Evolutionary conservation across 139 green algal species (phyloP).

Genomic region (Auxenochlorella protothecoides): DNA sequence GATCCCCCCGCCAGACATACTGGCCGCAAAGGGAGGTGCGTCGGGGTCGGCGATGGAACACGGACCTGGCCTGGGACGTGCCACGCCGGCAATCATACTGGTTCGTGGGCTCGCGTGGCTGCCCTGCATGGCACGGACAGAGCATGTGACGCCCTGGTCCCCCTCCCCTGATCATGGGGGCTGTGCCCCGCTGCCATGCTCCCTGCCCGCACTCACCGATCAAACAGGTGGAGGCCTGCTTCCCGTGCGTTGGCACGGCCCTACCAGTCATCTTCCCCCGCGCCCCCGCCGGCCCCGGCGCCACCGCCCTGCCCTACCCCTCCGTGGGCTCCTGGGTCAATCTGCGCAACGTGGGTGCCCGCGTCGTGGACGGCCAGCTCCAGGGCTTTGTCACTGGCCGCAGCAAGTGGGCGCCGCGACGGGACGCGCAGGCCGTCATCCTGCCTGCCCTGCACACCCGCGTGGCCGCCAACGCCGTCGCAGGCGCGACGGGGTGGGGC

Average conservation of each 20-base stretch:
- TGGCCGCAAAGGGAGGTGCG: too few species aligned
- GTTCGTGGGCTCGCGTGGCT: too few species aligned
- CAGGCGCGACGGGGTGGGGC: not conserved
- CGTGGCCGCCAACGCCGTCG: slow-evolving; percentile 12
- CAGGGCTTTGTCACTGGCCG: slow-evolving; percentile 14
- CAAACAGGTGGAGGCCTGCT: too few species aligned
- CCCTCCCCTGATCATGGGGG: not conserved
- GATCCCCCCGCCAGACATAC: too few species aligned
- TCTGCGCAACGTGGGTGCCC: slow-evolving; percentile 27
- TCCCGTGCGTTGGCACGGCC: slow-evolving; percentile 10
- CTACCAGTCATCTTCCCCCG: slow-evolving; percentile 24
- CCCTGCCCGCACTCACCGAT: slow-evolving; percentile 7
- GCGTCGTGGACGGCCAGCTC: slow-evolving; percentile 26
- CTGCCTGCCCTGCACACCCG: slow-evolving; percentile 1
- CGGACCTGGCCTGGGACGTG: not conserved
- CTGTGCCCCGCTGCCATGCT: not conserved
- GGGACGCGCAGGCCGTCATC: slow-evolving; percentile 3
- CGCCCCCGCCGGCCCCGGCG: not conserved
- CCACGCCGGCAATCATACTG: too few species aligned
- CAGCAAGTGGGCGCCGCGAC: slow-evolving; percentile 18
- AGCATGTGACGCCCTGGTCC: not conserved
- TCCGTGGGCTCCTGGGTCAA: slow-evolving; percentile 26
- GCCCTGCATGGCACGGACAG: too few species aligned
- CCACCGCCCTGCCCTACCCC: not conserved
- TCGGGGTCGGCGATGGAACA: too few species aligned